Evolutionary conservation across 2,329 filamentous ascomycete genomes (phyloP).

Genomic region (Cladobotryum mycophilum): DNA sequence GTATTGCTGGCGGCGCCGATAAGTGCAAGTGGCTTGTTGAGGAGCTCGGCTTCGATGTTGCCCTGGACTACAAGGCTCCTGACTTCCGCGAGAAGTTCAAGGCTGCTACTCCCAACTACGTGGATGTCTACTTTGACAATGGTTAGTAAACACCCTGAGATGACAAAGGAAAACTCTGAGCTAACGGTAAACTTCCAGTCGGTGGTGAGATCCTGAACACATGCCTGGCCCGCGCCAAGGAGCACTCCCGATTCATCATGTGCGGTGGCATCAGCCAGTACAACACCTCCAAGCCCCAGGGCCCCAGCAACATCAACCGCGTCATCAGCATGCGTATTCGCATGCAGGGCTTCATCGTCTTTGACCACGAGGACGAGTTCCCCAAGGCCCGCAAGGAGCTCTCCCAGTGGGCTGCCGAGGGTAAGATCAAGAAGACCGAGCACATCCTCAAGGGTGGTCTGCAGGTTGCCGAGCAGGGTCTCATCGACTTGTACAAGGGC

Average conservation of each 20-base stretch:
- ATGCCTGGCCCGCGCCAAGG: conserved; percentile 57
- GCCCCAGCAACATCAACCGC: conserved; percentile 50
- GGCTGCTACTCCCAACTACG: conserved; percentile 51
- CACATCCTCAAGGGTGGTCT: conserved; percentile 66
- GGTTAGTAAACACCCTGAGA: conserved; percentile 19
- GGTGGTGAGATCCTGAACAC: conserved; percentile 65
- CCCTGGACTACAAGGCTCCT: conserved; percentile 62
- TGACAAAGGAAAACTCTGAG: background rate
- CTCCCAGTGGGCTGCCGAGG: conserved; percentile 61
- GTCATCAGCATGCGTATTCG: conserved; percentile 49
- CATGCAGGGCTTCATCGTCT: conserved; percentile 68
- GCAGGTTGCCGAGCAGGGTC: conserved; percentile 53
- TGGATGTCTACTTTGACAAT: conserved; percentile 70
- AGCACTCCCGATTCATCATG: conserved; percentile 59
- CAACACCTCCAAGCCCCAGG: conserved; percentile 50
- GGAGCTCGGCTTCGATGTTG: conserved; percentile 60
- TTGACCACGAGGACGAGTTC: conserved; percentile 58
- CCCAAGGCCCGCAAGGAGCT: conserved; percentile 53
- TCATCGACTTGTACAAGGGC: conserved; percentile 61
- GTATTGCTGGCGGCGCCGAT: conserved; percentile 59
- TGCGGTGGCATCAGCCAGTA: conserved; percentile 68
- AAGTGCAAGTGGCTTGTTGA: conserved; percentile 61
- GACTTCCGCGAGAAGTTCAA: conserved; percentile 56
- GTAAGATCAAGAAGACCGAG: conserved; percentile 66
- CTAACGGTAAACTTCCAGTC: conserved; percentile 30